phyloP scores from a whole-genome alignment of 106 monocot genomes.

The Allium fistulosum region DNA sequence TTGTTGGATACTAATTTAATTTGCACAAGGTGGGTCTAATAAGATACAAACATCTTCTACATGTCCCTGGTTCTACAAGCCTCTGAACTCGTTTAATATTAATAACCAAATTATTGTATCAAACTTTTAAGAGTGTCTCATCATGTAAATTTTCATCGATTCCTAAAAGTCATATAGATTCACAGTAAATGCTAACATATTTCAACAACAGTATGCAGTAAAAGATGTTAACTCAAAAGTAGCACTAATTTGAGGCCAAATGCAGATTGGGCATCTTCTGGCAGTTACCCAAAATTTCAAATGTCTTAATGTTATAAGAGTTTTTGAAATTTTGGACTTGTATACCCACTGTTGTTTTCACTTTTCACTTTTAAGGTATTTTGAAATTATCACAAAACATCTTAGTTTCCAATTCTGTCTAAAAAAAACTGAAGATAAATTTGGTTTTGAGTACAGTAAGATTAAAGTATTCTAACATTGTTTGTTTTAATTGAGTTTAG shows the following conservation, averaged over 20 bases:
- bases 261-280: not conserved
- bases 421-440: too few relatives aligned
- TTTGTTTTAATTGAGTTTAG: too few relatives aligned
- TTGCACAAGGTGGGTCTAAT: not conserved
- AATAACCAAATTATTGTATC: not conserved
- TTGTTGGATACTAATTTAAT: too few relatives aligned
- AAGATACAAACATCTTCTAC: not conserved
- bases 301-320: too few relatives aligned
- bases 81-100: not conserved
- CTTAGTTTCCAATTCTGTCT: too few relatives aligned
- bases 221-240: not conserved
- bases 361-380: too few relatives aligned
- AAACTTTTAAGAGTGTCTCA: not conserved
- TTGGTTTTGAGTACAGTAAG: too few relatives aligned
- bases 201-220: not conserved
- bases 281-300: too few relatives aligned
- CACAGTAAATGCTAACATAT: not conserved
- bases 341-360: too few relatives aligned
- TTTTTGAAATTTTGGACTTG: too few relatives aligned
- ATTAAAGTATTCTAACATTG: too few relatives aligned
- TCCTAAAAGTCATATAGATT: not conserved
- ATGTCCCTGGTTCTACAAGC: not conserved
- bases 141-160: not conserved
- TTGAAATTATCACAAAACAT: too few relatives aligned
- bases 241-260: not conserved